These are phyloP conservation scores for Monilinia fructigena DNA, from an alignment of 2,329 filamentous ascomycete species.

Conservation along the genomic window DNA sequence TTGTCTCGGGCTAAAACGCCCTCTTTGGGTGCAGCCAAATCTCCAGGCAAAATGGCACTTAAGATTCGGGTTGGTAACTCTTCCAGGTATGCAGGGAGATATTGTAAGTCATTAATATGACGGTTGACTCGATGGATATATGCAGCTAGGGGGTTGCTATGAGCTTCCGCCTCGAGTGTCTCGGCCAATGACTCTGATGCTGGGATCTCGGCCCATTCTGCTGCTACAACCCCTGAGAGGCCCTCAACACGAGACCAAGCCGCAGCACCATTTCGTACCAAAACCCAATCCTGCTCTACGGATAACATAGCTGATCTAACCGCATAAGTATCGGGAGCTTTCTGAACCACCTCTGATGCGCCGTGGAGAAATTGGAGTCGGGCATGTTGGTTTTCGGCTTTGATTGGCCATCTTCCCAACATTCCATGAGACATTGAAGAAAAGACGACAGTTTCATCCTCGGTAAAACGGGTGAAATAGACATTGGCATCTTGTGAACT, in stretches of 20 bases:
- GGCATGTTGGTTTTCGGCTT: constrained; percentile 45
- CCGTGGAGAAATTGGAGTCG: constrained; percentile 56
- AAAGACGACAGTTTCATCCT: constrained; percentile 69
- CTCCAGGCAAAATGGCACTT: constrained; percentile 55
- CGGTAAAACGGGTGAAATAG: constrained; percentile 81
- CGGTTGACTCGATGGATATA: constrained; percentile 84
- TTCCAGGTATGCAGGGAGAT: constrained; percentile 72
- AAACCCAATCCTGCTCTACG: constrained; percentile 71
- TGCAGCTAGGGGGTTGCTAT: constrained; percentile 75
- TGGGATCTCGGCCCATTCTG: constrained; percentile 75
- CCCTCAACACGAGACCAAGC: constrained; percentile 83
- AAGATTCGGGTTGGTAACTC: constrained; percentile 67
- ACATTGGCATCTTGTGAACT: constrained; percentile 78
- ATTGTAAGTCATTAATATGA: constrained; percentile 73
- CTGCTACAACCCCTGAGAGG: constrained; percentile 74
- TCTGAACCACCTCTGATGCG: constrained; percentile 79
- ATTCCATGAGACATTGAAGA: constrained; percentile 76
- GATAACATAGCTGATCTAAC: constrained; percentile 73
- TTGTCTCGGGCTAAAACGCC: constrained; percentile 61
- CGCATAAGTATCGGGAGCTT: constrained; percentile 65
- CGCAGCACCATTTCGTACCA: constrained; percentile 77
- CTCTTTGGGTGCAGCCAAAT: constrained; percentile 47
- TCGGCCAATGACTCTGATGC: constrained; percentile 72
- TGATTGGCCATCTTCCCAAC: constrained; percentile 70
- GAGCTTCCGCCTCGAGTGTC: constrained; percentile 80